phyloP scores from a whole-genome alignment of 371 early-diverging fungal species.

The Chytridium lagenaria region DNA sequence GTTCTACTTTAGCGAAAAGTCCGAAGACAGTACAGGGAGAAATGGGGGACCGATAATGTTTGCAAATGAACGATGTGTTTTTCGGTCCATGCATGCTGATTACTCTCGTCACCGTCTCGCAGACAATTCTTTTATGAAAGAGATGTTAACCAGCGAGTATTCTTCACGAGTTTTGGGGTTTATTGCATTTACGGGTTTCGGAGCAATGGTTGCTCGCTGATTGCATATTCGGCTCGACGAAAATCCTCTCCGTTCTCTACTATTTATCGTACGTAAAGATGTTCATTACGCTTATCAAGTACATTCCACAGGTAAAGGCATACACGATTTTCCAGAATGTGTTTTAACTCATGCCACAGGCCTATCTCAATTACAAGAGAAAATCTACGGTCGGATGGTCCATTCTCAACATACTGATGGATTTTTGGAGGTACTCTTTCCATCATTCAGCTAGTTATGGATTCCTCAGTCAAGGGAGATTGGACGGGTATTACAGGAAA shows the following conservation, averaged over 20 bases:
- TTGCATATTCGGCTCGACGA: slow-evolving; percentile 39
- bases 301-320: slow-evolving; percentile 78
- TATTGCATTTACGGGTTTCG: slow-evolving; percentile 49
- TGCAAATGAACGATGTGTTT: slow-evolving; percentile 86
- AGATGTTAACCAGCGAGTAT: slow-evolving; percentile 11
- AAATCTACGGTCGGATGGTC: slow-evolving; percentile 93
- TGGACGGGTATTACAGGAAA: slow-evolving; percentile 64
- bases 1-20: slow-evolving; percentile 72
- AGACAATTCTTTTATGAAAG: slow-evolving; percentile 71
- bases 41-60: slow-evolving; percentile 68
- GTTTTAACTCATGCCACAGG: slow-evolving; percentile 44
- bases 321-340: background rate
- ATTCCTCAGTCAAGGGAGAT: slow-evolving; percentile 69
- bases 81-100: slow-evolving; percentile 85
- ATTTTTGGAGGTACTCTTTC: slow-evolving; percentile 89
- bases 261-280: slow-evolving; percentile 83
- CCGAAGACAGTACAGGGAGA: slow-evolving; percentile 74
- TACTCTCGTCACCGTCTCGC: slow-evolving; percentile 69
- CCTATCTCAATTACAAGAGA: slow-evolving; percentile 73
- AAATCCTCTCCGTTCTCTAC: slow-evolving; percentile 74
- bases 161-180: slow-evolving; percentile 30
- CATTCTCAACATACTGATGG: slow-evolving; percentile 88
- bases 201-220: slow-evolving; percentile 48
- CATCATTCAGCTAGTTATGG: slow-evolving; percentile 78
- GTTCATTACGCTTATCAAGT: slow-evolving; percentile 79